phyloP scores from a whole-genome alignment of 495 filamentous ascomycete species.

The Thozetella sp. region DNA sequence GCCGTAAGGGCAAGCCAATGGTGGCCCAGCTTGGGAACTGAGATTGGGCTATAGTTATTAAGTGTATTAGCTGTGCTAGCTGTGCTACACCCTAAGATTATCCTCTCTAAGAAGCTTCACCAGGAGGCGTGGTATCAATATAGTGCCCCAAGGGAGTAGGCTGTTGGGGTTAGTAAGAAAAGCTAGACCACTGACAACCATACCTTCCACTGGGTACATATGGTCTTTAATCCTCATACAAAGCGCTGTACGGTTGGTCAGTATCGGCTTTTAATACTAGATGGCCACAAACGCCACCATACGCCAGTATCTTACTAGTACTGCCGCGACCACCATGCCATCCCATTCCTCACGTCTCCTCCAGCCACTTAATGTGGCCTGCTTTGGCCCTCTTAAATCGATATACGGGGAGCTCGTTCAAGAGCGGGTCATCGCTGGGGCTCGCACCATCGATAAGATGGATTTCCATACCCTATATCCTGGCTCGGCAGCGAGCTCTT shows the following conservation, averaged over 20 bases:
- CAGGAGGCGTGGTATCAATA: neutral
- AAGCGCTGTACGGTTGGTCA: neutral
- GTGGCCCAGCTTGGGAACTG: neutral
- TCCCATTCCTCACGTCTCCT: neutral
- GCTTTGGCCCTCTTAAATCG: no score
- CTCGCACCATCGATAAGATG: no score
- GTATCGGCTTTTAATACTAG: neutral
- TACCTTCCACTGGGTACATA: neutral
- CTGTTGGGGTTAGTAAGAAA: neutral
- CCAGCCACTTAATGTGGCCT: neutral
- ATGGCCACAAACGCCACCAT: neutral
- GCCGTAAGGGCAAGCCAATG: neutral
- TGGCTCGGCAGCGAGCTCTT: no score
- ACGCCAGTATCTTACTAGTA: neutral
- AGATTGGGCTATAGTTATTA: no score
- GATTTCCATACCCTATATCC: no score
- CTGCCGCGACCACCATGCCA: neutral
- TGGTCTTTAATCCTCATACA: no score
- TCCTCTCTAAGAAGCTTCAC: neutral
- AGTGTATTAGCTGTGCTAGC: no score
- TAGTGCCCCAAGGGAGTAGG: neutral
- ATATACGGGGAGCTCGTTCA: no score
- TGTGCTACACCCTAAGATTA: no score
- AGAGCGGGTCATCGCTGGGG: no score
- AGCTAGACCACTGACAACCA: neutral